Base-by-base conservation (phyloP, 208 protist genomes). In the Trypanosomatidae sp. region DNA sequence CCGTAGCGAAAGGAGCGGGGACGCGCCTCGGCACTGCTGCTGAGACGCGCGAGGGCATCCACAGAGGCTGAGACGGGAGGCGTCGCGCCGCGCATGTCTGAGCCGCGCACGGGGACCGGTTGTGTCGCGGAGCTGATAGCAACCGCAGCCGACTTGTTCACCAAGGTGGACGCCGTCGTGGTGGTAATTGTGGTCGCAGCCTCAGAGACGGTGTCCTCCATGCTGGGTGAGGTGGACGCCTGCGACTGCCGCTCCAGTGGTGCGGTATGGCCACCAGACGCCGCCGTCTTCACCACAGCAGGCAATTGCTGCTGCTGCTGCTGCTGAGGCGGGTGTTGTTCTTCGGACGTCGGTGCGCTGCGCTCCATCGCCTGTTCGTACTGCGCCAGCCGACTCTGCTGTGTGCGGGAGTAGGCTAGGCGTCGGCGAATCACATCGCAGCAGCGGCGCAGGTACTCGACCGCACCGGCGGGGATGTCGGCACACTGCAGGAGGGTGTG, bases 1-100 rank as follows among this genome's bases (percentile, higher is more conserved):
- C 71, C 76, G 22, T 80, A 80, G 69, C 69, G 76, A 30, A 71
- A 36, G 9, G 76, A 80, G 47, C 76, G 76, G 17, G 76, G 69
- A 5, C 33, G 65, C 50, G 59, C 44, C 41, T 69, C 64, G 19
- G 68, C 52, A 25, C 67, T 62, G 62, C 62, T 74, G 60, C 67
- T 41, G n/a, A 66, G 59, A 7, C 44, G 36, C 68, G n/a, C n/a
- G n/a, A n/a, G n/a, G n/a, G n/a, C n/a, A n/a, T 47, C 22, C 8
- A 41, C 49, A 2, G 9, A 15, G 28, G 62, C 12, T 2, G 62
- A 50, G 52, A 19, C 28, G 49, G 67, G 25, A 28, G n/a, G n/a
- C n/a, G n/a, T n/a, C n/a, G n/a, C n/a, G n/a, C n/a, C n/a, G n/a
- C n/a, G n/a, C n/a, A n/a, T n/a, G n/a, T n/a, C n/a, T n/a, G n/a